A percentile compares a stretch with the other conserved stretches of the same genome.
These are phyloP conservation scores for Heteromeles arbutifolia DNA, from an alignment of 306 rosid species.

Conservation along the genomic window DNA sequence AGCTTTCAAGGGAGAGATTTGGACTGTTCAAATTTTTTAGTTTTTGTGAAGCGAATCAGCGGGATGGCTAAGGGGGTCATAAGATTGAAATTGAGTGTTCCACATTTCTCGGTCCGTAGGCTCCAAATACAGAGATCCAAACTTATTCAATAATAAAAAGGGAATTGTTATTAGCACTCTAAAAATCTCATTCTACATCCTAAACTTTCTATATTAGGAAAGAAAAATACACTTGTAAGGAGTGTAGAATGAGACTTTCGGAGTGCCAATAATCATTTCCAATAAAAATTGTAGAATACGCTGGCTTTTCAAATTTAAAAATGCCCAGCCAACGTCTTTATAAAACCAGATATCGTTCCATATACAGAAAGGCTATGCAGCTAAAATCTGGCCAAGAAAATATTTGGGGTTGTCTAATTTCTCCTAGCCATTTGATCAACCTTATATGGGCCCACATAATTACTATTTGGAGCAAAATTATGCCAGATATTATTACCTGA, in stretches of 20 bases:
- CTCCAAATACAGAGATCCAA: no score
- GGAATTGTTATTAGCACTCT: no score
- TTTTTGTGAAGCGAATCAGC: no score
- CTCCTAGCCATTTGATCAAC: not conserved
- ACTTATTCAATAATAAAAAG: no score
- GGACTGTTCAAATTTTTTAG: no score
- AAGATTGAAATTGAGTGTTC: no score
- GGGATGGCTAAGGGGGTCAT: rapidly evolving
- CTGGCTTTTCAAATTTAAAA: not conserved
- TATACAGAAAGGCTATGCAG: not conserved
- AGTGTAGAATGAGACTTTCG: no score
- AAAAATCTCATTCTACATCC: no score
- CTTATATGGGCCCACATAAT: not conserved
- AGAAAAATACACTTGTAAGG: no score
- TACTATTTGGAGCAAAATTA: not conserved
- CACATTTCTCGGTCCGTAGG: rapidly evolving
- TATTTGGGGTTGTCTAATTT: not conserved
- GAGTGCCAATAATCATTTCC: no score
- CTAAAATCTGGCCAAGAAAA: not conserved
- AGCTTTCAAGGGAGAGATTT: no score
- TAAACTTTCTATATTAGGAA: no score
- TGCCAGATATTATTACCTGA: not conserved
- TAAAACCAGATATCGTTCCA: not conserved
- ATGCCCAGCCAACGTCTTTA: not conserved
- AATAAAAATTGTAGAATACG: not conserved